Evolutionary conservation across 805 yeast species (phyloP).

Genomic region (Saccharomyces jurei): DNA sequence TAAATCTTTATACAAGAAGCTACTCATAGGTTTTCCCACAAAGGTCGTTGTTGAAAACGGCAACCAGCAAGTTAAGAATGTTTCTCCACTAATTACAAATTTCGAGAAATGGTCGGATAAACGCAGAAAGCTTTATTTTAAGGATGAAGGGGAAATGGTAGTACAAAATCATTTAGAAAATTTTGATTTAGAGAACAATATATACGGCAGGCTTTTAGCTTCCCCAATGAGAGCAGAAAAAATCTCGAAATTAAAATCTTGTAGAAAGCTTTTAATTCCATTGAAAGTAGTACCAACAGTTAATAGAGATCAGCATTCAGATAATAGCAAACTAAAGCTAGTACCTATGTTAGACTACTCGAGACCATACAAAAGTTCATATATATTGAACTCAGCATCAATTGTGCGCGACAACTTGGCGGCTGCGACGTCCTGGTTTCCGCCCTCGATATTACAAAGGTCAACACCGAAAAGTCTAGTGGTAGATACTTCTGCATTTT

Average conservation of each 20-base stretch:
- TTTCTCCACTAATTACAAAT: constrained; percentile 22
- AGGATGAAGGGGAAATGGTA: constrained; percentile 2
- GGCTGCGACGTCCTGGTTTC: constrained; percentile 9
- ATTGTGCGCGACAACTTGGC: background rate
- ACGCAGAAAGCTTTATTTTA: constrained; percentile 14
- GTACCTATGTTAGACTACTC: constrained; percentile 5
- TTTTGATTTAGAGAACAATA: constrained; percentile 25
- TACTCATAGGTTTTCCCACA: background rate
- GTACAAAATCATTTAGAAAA: constrained; percentile 1
- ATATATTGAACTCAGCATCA: constrained; percentile 15
- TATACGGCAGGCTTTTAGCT: constrained; percentile 34
- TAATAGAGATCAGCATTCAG: constrained; percentile 6
- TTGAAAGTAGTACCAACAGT: constrained; percentile 18
- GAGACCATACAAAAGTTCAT: constrained; percentile 15
- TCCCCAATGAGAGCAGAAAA: constrained; percentile 39
- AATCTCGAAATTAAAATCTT: constrained; percentile 31
- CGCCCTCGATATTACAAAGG: constrained; percentile 1
- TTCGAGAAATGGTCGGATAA: constrained; percentile 32
- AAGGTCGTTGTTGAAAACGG: background rate
- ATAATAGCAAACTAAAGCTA: constrained; percentile 8
- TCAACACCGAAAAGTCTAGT: background rate
- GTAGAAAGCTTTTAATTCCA: constrained; percentile 33
- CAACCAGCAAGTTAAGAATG: background rate
- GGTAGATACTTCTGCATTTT: background rate
- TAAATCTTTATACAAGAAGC: background rate